Evolutionary conservation across 1,284 basidiomycete species (phyloP).

Genomic region (Trametes versicolor): DNA sequence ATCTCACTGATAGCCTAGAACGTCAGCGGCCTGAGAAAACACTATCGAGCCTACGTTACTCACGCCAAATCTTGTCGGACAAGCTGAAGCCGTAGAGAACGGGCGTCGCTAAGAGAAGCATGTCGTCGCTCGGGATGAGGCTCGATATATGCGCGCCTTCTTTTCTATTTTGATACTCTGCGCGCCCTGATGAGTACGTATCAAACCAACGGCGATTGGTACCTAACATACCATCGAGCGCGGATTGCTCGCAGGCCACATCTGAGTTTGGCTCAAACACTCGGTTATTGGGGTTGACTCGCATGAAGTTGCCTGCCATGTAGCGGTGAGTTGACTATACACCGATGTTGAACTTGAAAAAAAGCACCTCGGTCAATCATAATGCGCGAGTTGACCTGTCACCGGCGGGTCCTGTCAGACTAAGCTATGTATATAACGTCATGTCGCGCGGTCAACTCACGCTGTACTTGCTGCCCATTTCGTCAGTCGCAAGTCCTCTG

Average conservation of each 20-base stretch:
- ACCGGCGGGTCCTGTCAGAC: background rate
- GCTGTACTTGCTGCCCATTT: conserved; percentile 49
- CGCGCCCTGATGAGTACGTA: background rate
- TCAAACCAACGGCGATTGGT: background rate
- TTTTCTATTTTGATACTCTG: background rate
- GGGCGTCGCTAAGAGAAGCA: conserved; percentile 60
- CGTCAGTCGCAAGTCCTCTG: conserved; percentile 55
- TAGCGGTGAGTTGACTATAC: background rate
- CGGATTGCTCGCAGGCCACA: background rate
- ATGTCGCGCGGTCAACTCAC: conserved; percentile 43
- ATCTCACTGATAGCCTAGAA: conserved; percentile 66
- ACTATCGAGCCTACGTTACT: conserved; percentile 50
- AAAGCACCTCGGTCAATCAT: conserved; percentile 55
- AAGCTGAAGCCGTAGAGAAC: conserved; percentile 68
- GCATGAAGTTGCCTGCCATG: background rate
- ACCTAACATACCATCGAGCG: background rate
- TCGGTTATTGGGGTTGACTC: background rate
- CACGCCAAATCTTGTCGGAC: conserved; percentile 66
- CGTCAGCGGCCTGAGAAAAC: background rate
- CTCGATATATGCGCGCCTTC: background rate
- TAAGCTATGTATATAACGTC: no score
- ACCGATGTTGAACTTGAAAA: background rate
- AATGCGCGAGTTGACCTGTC: conserved; percentile 50
- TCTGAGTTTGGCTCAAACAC: background rate
- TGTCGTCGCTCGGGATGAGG: conserved; percentile 31